Conservation (phyloP, 306 rosid genomes). For the Cyamopsis tetragonoloba region DNA sequence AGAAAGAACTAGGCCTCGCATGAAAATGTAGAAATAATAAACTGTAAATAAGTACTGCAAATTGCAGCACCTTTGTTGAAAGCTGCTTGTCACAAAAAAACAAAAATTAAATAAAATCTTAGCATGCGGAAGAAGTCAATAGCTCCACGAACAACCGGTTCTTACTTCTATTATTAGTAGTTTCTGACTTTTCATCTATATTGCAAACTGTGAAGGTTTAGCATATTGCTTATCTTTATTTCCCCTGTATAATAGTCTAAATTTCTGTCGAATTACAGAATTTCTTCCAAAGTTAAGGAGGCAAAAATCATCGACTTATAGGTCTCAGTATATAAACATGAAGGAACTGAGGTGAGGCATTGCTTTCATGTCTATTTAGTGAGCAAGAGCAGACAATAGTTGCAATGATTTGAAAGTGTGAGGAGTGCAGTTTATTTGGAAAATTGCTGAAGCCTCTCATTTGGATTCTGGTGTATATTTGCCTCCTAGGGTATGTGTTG, state of each 20-base stretch:
- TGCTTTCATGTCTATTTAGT: conserved; percentile 21
- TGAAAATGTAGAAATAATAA: not conserved
- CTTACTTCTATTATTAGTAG: not conserved
- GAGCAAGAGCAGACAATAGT: not conserved
- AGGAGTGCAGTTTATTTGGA: conserved; percentile 14
- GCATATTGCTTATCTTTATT: not conserved
- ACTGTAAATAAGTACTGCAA: not conserved
- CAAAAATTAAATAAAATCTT: no score
- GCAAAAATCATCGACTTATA: conserved; percentile 84
- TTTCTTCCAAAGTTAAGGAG: conserved; percentile 63
- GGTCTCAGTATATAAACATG: conserved; percentile 80
- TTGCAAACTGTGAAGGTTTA: not conserved
- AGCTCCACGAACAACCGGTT: not conserved
- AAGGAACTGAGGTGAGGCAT: conserved; percentile 72
- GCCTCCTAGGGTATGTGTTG: conserved; percentile 64
- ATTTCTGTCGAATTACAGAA: conserved; percentile 42
- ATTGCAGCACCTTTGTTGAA: not conserved
- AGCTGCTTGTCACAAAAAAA: not conserved
- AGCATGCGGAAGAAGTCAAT: not conserved
- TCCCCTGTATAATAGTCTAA: not conserved
- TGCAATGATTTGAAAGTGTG: conserved; percentile 11
- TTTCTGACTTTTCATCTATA: conserved; percentile 14
- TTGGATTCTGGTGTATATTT: conserved; percentile 28
- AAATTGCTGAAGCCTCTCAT: conserved; percentile 24
- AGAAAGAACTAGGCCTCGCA: not conserved